Base-by-base conservation (phyloP, 2,329 filamentous ascomycete species). In the Zasmidium cellare region DNA sequence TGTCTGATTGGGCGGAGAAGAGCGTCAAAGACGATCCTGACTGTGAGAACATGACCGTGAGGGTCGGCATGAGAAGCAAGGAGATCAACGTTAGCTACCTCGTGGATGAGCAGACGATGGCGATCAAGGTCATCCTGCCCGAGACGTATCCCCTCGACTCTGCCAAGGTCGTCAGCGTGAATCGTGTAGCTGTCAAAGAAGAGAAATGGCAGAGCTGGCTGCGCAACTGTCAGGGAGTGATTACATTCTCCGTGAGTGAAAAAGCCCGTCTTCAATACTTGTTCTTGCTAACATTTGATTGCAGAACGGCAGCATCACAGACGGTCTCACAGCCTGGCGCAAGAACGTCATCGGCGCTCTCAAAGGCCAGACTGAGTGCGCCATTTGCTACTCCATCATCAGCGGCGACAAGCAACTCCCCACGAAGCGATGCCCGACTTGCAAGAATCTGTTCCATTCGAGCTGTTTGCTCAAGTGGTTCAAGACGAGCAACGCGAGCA, bases 401-500 rank as follows among this genome's bases (percentile, higher is more conserved):
- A 91, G 91, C 18, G 86, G 85, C 7, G 92, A 97, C 73, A 90
- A 90, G 79, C 89, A 89, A 74, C 85, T 96, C 73, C 94, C 94
- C 0, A 93, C 94, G 73, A 97, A 97, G 81, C 82, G 85, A 55
- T 99, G 94, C 74, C 81, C 84, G 48, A 97, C 93, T 1, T 99
- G 94, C 82, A 93, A 92, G 80, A 93, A 99, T 75, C 79, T 90
- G 53, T 99, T 97, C 80, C 94, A 99, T 75, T 84, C 88, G 1
- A 84, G 85, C 2, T 99, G 94, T 77, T 76, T 99, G 76, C 96
- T 91, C 79, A 92, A 93, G 76, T 99, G 94, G 94, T 97, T 99
- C 80, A 90, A 91, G 81, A 93, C 84, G 67, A 96, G 92, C 72
- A 96, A 91, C 74, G 88, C 91, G 70, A 94, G 90, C 69, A 93